Base-by-base conservation (phyloP, 2,329 filamentous ascomycete species). In the Fusarium sp. region DNA sequence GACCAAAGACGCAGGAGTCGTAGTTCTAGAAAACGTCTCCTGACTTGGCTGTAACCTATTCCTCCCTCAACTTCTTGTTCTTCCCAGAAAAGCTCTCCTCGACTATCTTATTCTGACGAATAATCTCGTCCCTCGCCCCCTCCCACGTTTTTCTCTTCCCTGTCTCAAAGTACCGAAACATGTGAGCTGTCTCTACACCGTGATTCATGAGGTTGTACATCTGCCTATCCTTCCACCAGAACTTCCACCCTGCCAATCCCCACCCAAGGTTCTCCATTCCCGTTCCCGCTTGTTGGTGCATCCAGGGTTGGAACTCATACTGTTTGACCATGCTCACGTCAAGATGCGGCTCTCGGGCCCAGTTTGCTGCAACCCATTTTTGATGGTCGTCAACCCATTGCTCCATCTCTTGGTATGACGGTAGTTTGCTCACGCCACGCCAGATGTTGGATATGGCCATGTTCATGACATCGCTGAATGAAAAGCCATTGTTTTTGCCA, bases 231-330 rank as follows among this genome's bases (percentile, higher is more conserved):
- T 70, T 70, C 51, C 81, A 76, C 83, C 83, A 85, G 44, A 84
- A 84, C 48, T 78, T 76, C 85, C 85, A 86, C 0, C 83, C 84
- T 22, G 79, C 78, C 78, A 72, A 79, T 3, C 83, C 83, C 79
- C 83, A 85, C 1, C 83, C 82, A 4, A 86, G 62, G 17, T 83
- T 82, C 66, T 85, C 82, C 69, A 85, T 80, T 0, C 84, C 82
- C 1, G 83, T 85, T 3, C 84, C 84, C 0, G 83, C 84, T 12
- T 84, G 76, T 12, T 80, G 68, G 52, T 86, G 80, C 54, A 84
- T 74, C 51, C 80, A 84, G 0, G 67, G 72, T 20, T 83, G 78
- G 68, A 81, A 83, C 22, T 80, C 79, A 57, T 75, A 81, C n/a
- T 78, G 74, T 61, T 70, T 80, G 13, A 82, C 78, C 61, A 73